phyloP scores from a whole-genome alignment of 768 basidiomycete genomes.

The Trametes punicea region DNA sequence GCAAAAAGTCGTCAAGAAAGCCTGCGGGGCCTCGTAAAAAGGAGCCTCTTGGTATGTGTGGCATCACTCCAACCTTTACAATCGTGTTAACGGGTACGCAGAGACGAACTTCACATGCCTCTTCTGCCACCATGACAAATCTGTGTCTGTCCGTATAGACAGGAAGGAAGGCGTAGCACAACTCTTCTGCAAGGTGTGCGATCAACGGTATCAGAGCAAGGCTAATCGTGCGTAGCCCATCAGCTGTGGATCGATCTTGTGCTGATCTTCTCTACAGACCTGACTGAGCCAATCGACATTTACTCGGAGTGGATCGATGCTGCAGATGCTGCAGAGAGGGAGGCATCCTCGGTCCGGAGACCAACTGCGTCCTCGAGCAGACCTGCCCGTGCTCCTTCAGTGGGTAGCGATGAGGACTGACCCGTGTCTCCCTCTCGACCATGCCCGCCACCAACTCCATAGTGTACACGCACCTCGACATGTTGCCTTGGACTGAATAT shows the following conservation, averaged over 20 bases:
- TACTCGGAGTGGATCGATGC: conserved; percentile 93
- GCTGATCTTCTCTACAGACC: conserved; percentile 45
- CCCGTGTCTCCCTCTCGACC: not conserved
- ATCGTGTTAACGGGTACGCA: conserved; percentile 28
- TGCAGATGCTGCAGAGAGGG: conserved; percentile 75
- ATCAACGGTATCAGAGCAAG: conserved; percentile 85
- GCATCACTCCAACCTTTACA: not conserved
- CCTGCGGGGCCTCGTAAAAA: conserved; percentile 64
- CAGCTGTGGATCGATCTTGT: conserved; percentile 14
- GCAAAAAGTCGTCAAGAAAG: conserved; percentile 86
- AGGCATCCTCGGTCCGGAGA: conserved; percentile 51
- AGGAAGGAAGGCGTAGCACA: conserved; percentile 82
- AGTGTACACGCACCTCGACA: not conserved
- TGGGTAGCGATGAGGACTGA: conserved; percentile 53
- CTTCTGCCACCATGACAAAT: conserved; percentile 88
- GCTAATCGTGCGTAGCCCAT: conserved; percentile 63
- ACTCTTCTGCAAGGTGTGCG: conserved; percentile 79
- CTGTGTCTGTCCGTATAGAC: conserved; percentile 81
- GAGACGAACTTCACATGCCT: conserved; percentile 84
- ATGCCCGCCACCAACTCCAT: not conserved
- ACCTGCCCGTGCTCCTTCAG: conserved; percentile 33
- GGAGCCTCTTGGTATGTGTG: conserved; percentile 65
- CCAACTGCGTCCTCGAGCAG: conserved; percentile 54
- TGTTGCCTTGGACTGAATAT: not conserved
- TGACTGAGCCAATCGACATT: conserved; percentile 85